These are phyloP conservation scores for Scytalidium lignicola DNA, from an alignment of 2,329 filamentous ascomycete genomes.

Conservation along the genomic window DNA sequence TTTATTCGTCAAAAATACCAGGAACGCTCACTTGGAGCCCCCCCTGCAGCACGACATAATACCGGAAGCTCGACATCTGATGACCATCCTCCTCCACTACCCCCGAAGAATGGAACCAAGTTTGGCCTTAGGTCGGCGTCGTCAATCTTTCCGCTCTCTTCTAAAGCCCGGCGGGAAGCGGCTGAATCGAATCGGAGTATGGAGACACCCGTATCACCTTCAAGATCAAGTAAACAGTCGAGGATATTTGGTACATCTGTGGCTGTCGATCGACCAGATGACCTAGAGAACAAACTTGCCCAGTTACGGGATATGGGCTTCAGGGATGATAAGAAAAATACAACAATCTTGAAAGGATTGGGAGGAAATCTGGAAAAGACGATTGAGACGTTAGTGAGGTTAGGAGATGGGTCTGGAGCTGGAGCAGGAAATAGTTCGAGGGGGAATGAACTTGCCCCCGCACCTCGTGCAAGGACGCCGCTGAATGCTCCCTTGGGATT, in stretches of 20 bases:
- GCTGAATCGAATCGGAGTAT: too few species aligned
- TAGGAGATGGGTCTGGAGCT: slow-evolving; percentile 64
- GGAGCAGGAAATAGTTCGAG: slow-evolving; percentile 30
- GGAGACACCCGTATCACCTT: slow-evolving; percentile 11
- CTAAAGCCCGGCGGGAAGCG: slow-evolving; percentile 26
- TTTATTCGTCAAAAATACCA: slow-evolving; percentile 96
- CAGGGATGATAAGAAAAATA: slow-evolving; percentile 73
- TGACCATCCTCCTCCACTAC: slow-evolving; percentile 49
- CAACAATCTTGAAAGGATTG: slow-evolving; percentile 73
- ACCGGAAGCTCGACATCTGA: slow-evolving; percentile 45
- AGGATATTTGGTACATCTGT: slow-evolving; percentile 66
- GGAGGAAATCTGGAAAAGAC: slow-evolving; percentile 82
- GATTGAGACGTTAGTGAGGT: slow-evolving; percentile 75
- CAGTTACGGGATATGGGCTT: slow-evolving; percentile 91
- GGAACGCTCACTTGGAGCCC: slow-evolving; percentile 44
- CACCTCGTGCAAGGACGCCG: slow-evolving; percentile 52
- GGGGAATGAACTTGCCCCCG: slow-evolving; percentile 29
- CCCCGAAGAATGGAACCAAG: slow-evolving; percentile 54
- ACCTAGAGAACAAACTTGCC: slow-evolving; percentile 70
- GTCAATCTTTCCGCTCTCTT: slow-evolving; percentile 46
- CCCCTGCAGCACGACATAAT: slow-evolving; percentile 35
- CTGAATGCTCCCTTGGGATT: slow-evolving; percentile 30
- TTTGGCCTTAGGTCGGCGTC: slow-evolving; percentile 61
- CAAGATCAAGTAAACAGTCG: slow-evolving; percentile 49
- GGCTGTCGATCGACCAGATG: slow-evolving; percentile 45